Base-by-base conservation (phyloP, 129 eudicot species). In the Sambucus nigra region DNA sequence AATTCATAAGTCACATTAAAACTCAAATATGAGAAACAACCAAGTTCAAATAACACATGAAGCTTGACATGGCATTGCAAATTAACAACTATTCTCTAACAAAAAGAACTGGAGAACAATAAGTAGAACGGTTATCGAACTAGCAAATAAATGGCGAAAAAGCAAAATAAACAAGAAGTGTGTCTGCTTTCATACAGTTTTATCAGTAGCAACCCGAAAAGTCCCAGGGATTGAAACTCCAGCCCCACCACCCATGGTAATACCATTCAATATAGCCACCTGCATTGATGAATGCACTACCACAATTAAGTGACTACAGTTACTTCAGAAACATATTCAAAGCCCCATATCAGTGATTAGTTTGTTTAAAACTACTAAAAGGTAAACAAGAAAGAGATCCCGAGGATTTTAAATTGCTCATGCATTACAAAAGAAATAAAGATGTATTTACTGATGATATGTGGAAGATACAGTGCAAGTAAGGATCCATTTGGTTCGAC, bases 181-280 rank as follows among this genome's bases (percentile, higher is more conserved):
- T 7, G 55, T 49, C 53, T 44, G 44, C 57, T 53, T n/a, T 38
- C 70, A 28, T 75, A 88, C 94, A 47, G 94, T 88, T 78, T 80
- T 80, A 68, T 88, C 88, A 25, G 97, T 84, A 35, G 97, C 97
- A 74, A 88, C 80, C 45, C 92, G 74, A 65, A 88, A 88, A 57
- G 87, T 77, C 59, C 97, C 87, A 1, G 97, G 94, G 55, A 88
- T 66, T 55, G 97, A 80, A 62, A 88, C 50, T 47, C 94, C 94
- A 57, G 87, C 87, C 33, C 92, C 97, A 51, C 94, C 97, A 70
- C 97, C 97, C 94, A 88, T 83, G 3, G 97, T 88, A 41, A 84
- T 73, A 65, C 97, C 97, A 71, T 84, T 69, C 63, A 88, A 60
- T 52, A 88, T 64, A 61, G 97, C 94, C 64, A 88, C 85, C 97